Evolutionary conservation across 495 filamentous ascomycete genomes (phyloP).

Genomic region (Apodospora peruviana): DNA sequence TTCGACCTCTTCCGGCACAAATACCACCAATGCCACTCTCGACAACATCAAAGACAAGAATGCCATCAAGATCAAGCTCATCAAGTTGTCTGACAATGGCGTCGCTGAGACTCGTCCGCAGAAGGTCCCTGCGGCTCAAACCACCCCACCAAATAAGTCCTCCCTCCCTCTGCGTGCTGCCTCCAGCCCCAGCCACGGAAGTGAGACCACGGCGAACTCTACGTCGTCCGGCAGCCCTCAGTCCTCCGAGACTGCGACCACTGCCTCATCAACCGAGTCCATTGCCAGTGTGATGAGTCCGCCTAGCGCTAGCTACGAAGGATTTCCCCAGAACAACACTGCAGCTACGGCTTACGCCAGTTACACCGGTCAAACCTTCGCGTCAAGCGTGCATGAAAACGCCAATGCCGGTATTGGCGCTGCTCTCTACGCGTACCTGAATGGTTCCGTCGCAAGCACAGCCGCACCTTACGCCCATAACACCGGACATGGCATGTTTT

Average conservation of each 20-base stretch:
- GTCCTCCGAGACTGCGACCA: slow-evolving; percentile 1
- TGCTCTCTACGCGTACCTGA: too few relatives aligned
- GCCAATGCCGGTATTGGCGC: too few relatives aligned
- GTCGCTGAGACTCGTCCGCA: neutral
- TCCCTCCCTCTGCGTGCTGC: neutral
- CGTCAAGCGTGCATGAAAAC: too few relatives aligned
- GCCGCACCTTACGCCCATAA: too few relatives aligned
- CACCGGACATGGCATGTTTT: too few relatives aligned
- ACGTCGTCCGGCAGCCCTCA: slow-evolving; percentile 9
- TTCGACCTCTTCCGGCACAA: neutral
- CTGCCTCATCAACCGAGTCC: neutral
- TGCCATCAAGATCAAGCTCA: neutral
- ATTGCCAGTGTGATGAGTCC: neutral
- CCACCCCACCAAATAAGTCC: neutral
- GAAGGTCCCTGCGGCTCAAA: neutral
- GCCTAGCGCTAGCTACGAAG: too few relatives aligned
- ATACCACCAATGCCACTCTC: neutral
- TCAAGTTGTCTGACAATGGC: neutral
- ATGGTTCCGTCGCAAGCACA: too few relatives aligned
- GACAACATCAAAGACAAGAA: neutral
- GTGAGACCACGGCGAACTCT: slow-evolving; percentile 12
- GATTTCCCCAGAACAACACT: too few relatives aligned
- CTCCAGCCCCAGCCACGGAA: slow-evolving; percentile 9
- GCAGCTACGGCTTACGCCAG: too few relatives aligned
- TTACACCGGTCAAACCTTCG: too few relatives aligned